Base-by-base conservation (phyloP, 441 rosid genomes). In the Populus tomentosa region DNA sequence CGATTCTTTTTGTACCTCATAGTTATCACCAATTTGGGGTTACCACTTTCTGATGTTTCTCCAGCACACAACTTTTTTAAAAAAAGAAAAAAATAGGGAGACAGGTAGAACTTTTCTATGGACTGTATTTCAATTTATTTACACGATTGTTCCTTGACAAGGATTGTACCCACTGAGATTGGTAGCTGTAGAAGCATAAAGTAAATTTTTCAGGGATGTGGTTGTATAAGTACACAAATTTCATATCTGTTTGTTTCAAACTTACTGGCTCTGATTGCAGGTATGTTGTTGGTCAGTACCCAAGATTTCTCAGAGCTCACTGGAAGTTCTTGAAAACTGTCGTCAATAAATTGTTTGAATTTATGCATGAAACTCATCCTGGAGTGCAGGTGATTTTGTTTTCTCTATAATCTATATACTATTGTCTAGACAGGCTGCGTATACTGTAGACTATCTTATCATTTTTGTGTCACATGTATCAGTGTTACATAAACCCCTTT, bases 231-330 rank as follows among this genome's bases (percentile, higher is more conserved):
- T 8, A 30, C 13, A 14, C 70, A 8, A 33, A 28, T 6, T 67
- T 67, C 6, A 14, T 67, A 30, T 33, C 26, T 5, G 23, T 63
- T 56, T 33, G 10, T 32, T 63, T 4, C 67, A 18, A 65, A 40
- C 40, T 33, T 21, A 10, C 69, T 40, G 14, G 46, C 46, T 65
- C 20, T 71, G 36, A 77, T 75, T 66, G 70, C 87, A 97, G 99
- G 99, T 97, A 97, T 85, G 99, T 97, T 53, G 99, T 97, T 80
- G 99, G 99, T 36, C 99, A 97, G 85, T 97, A 95, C 83, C 99
- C 99, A 70, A 91, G 99, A 84, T 97, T 97, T 86, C 90, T 97
- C 71, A 91, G 99, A 84, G 99, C 99, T n/a, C 99, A 97, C 70
- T 97, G 99, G 99, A 97, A 97, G 86, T 97, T 97, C 80, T 81